Evolutionary conservation across 805 yeast species (phyloP).

Genomic region (Wickerhamiella galacta): DNA sequence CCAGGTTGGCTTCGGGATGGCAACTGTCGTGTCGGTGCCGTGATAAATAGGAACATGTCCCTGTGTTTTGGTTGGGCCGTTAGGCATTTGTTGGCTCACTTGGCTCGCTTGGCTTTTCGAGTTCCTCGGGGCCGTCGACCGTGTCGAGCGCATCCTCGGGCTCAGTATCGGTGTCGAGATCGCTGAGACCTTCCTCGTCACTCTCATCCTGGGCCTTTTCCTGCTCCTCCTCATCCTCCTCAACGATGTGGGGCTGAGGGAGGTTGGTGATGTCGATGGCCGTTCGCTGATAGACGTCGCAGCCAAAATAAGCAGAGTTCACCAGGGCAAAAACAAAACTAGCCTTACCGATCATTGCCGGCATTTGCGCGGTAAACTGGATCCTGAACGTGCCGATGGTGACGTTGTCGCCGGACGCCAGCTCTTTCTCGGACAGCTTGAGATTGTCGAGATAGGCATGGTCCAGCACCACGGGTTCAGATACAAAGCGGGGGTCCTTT

Average conservation of each 20-base stretch:
- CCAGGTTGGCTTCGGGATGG: too few species aligned
- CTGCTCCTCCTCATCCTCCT: slow-evolving; percentile 20
- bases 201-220: slow-evolving; percentile 28
- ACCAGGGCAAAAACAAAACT: slow-evolving; percentile 56
- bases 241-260: slow-evolving; percentile 23
- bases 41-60: too few species aligned
- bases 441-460: slow-evolving; percentile 41
- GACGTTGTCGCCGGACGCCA: slow-evolving; percentile 24
- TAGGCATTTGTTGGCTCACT: too few species aligned
- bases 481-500: slow-evolving; percentile 58
- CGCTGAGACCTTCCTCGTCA: slow-evolving; percentile 30
- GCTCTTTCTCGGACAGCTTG: slow-evolving; percentile 32
- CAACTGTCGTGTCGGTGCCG: too few species aligned
- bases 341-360: slow-evolving; percentile 46
- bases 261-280: slow-evolving; percentile 52
- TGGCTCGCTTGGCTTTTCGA: too few species aligned
- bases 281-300: slow-evolving; percentile 58
- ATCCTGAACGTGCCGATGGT: slow-evolving; percentile 59
- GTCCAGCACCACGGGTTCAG: slow-evolving; percentile 26
- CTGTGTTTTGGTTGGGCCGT: too few species aligned
- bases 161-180: slow-evolving; percentile 48
- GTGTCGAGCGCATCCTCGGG: too few species aligned
- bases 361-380: slow-evolving; percentile 59
- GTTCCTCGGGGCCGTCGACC: too few species aligned
- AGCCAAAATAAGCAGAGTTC: slow-evolving; percentile 65